Evolutionary conservation across 2,329 filamentous ascomycete genomes (phyloP), one percentile per base, ranked within the genome.

Genomic region (Microdochium trichocladiopsis): DNA sequence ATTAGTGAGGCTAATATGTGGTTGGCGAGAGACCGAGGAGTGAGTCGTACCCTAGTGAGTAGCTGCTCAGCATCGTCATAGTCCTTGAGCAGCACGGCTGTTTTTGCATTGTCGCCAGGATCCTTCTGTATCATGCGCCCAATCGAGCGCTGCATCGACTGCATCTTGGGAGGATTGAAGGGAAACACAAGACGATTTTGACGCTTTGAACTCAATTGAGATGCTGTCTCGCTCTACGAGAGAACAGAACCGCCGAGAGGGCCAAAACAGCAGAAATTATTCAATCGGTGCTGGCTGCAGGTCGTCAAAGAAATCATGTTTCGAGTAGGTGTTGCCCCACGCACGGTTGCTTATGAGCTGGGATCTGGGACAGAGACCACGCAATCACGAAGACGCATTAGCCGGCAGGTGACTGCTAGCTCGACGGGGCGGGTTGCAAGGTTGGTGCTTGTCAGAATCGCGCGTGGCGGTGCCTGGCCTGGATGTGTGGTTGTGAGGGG

Each of bases 61-160:
- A 92, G 79, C 58, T 80, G 81, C 66, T 94, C 87, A 24, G 86
- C 87, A 67, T 92, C 85, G 60, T 90, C 86, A 64, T 91, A 94
- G 63, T 94, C 89, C 60, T 82, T 85, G 52, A 95, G 72, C 51
- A 94, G 75, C 47, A 86, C 78, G 11, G 85, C 84, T 47, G 93
- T 84, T 63, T 90, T 86, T 58, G 85, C 85, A 65, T 90, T 86
- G 68, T 94, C 87, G 52, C 86, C 87, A 23, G 84, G 83, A 56
- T 84, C 71, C 60, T 75, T 80, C 63, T 81, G 83, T 70, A 83
- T 78, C 64, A 92, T 80, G 68, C 81, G 85, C 55, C 87, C 88
- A 59, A 92, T 86, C 63, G 86, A 83, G 57, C 88, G 77, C 64
- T 91, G 84, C 70, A 94, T 79, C 47, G 82, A n/a, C n/a, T n/a